Evolutionary conservation across 176 grass and related monocot species (phyloP), one percentile per base, ranked within the genome.

Genomic region (Carex littledalei): DNA sequence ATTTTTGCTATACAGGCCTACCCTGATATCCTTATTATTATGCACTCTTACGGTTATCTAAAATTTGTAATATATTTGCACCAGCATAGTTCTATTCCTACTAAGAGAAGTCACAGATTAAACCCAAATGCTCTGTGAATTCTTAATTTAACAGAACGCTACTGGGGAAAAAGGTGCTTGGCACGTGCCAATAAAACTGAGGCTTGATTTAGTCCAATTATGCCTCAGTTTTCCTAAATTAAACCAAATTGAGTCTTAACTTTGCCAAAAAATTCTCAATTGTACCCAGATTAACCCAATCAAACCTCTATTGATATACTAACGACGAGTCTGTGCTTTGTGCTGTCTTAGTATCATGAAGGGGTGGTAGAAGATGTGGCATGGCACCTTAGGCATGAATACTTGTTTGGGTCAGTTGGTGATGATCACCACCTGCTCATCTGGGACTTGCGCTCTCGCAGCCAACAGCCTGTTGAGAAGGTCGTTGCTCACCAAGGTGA

Each of bases 321-420:
- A 76, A 55, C 2, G 8, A 54, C 9, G 22, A 11, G 31, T 49
- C 57, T 64, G 9, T 17, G 31, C 18, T 13, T 78, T 79, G 34
- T 45, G 20, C 32, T 81, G 67, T 65, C 37, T 52, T 87, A 99
- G 96, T 83, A 84, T 86, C 96, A 99, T 88, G 93, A 94, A 81
- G 96, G 96, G 17, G 93, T 95, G 0, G 96, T 99, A 71, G 96
- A 95, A 90, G 96, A 99, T 91, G 96, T 99, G 89, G 93, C 93
- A 78, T 99, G 96, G 96, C 96, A 99, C 85, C 90, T 92, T 81
- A 90, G 91, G 84, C 90, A 99, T 84, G 96, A 94, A 61, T 86
- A 95, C 67, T 87, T 95, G 85, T 99, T 99, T 88, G 96, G 96
- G 32, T 95, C 96, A 29, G 96, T 95, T 54, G 96, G 96, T 57